Evolutionary conservation across 352 stramenopile species (phyloP).

Genomic region (Phytophthora fragariaefolia): DNA sequence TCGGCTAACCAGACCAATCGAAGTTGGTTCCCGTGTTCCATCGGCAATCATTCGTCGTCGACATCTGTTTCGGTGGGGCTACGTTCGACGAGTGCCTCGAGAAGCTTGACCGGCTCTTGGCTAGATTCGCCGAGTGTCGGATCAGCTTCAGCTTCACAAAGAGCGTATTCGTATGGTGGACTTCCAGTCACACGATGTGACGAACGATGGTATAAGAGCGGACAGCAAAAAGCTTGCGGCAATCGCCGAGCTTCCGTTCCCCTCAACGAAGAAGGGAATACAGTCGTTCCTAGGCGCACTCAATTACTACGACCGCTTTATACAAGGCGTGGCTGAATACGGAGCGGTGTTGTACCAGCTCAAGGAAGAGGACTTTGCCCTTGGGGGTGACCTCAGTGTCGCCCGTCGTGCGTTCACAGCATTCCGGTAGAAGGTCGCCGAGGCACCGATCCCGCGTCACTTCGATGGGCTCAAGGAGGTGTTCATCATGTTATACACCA

Average conservation of each 20-base stretch:
- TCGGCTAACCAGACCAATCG: background rate
- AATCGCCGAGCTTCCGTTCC: conserved; percentile 20
- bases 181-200: conserved; percentile 36
- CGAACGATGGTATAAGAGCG: conserved; percentile 8
- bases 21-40: conserved; percentile 1
- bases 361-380: conserved; percentile 4
- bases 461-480: too few relatives aligned
- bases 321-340: conserved; percentile 29
- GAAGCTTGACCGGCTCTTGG: conserved; percentile 9
- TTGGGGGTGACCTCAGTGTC: background rate
- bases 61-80: conserved; percentile 21
- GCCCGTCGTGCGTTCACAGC: conserved; percentile 7
- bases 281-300: conserved; percentile 31
- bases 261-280: conserved; percentile 18
- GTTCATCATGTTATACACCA: too few relatives aligned
- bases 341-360: conserved; percentile 25
- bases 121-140: conserved; percentile 19
- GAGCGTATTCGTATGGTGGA: conserved; percentile 16
- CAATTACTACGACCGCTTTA: conserved; percentile 38
- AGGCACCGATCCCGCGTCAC: conserved; percentile 17
- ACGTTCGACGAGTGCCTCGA: background rate
- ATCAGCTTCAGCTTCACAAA: conserved; percentile 37
- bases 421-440: conserved; percentile 16
- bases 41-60: conserved; percentile 13
- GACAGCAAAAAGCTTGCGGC: conserved; percentile 19